Conservation (phyloP, 257 asterid species). For the Salvia splendens region DNA sequence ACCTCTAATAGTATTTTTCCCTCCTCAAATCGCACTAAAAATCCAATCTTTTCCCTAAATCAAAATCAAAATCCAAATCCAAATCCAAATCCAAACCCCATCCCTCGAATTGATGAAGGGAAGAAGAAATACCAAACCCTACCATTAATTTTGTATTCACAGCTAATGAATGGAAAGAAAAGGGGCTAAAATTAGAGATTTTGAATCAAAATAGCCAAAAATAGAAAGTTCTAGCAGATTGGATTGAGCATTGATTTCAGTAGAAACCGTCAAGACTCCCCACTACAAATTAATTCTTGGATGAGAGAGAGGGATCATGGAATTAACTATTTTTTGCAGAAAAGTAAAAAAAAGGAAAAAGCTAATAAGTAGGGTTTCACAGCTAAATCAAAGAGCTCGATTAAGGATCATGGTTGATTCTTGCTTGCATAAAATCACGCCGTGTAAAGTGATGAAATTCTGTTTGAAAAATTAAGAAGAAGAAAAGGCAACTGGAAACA, state of each 20-base stretch:
- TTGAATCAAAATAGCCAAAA: constrained; percentile 3
- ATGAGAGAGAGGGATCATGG: constrained; percentile 10
- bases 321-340: background rate
- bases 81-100: too few relatives aligned
- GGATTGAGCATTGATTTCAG: constrained; percentile 14
- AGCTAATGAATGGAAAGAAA: background rate
- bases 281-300: constrained; percentile 1
- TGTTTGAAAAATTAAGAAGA: background rate
- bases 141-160: background rate
- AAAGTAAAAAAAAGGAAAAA: background rate
- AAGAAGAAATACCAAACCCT: constrained; percentile 26
- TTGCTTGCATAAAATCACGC: constrained; percentile 26
- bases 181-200: background rate
- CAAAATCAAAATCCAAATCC: constrained; percentile 15
- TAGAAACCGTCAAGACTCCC: constrained; percentile 27
- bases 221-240: constrained; percentile 20
- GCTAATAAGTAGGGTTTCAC: constrained; percentile 11
- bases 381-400: constrained; percentile 16
- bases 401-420: constrained; percentile 12
- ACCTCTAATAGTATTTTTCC: background rate
- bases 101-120: too few relatives aligned
- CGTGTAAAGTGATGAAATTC: constrained; percentile 17
- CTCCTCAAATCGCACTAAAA: constrained; percentile 15
- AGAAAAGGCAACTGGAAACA: background rate
- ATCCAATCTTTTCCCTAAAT: background rate